phyloP scores from a whole-genome alignment of 164 flowering plant species.

The Litsea cubeba region DNA sequence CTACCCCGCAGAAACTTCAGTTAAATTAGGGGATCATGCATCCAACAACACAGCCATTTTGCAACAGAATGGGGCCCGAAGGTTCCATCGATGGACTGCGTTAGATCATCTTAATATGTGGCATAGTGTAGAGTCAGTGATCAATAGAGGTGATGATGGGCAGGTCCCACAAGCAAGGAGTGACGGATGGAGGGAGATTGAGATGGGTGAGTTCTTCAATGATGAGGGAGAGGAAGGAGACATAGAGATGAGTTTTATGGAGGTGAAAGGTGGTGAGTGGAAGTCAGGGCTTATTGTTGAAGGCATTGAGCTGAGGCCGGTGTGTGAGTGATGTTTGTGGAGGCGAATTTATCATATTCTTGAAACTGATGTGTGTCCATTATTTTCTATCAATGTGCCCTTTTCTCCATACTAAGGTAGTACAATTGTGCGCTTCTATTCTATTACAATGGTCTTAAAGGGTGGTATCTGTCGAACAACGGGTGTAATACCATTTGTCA shows the following conservation, averaged over 20 bases:
- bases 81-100: neutral
- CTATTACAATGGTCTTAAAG: too few relatives aligned
- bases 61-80: neutral
- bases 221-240: conserved; percentile 29
- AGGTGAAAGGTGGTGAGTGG: conserved; percentile 28
- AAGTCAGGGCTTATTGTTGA: conserved; percentile 52
- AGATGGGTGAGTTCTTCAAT: conserved; percentile 45
- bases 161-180: conserved; percentile 24
- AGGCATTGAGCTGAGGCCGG: conserved; percentile 68
- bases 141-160: neutral
- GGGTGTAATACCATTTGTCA: too few relatives aligned
- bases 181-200: conserved; percentile 56
- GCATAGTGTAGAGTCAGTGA: neutral
- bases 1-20: conserved; percentile 18
- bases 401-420: too few relatives aligned
- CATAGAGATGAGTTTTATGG: conserved; percentile 37
- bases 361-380: too few relatives aligned
- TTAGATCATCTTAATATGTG: neutral
- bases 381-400: too few relatives aligned
- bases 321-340: neutral
- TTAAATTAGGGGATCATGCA: conserved; percentile 10
- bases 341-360: neutral
- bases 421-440: too few relatives aligned
- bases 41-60: conserved; percentile 2
- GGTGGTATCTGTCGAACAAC: too few relatives aligned